Evolutionary conservation across 2,329 filamentous ascomycete genomes (phyloP).

Genomic region (Trichoderma atrobrunneum): DNA sequence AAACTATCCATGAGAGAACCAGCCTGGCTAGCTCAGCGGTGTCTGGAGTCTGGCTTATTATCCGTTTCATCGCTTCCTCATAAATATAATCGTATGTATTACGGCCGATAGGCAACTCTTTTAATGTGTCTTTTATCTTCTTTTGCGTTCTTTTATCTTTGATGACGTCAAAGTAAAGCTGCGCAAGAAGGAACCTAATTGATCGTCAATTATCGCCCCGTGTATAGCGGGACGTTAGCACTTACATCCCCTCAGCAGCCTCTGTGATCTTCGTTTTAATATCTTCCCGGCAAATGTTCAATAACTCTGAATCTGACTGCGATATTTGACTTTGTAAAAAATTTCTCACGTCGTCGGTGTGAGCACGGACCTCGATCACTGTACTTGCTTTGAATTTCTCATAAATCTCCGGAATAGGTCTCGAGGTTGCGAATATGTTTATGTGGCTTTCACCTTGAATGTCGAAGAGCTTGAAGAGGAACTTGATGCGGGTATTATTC

Average conservation of each 20-base stretch:
- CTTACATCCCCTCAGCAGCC: neutral
- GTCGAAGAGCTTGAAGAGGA: fast-evolving
- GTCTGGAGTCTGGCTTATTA: neutral
- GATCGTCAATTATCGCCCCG: fast-evolving
- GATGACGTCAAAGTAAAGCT: neutral
- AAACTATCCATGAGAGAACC: neutral
- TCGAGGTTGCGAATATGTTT: neutral
- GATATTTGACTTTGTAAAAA: neutral
- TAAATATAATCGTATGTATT: neutral
- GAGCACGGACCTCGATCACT: neutral
- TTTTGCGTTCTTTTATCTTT: neutral
- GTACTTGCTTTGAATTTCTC: neutral
- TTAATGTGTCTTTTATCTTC: neutral
- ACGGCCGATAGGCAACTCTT: fast-evolving
- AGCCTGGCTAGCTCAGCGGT: neutral
- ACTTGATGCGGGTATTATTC: neutral
- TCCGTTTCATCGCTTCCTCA: neutral
- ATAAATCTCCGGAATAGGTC: neutral
- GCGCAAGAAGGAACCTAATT: neutral
- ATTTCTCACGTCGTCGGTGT: neutral
- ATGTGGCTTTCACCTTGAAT: neutral
- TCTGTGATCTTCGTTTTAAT: neutral
- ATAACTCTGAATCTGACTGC: neutral
- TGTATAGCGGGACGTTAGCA: neutral
- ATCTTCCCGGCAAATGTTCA: neutral